Conservation (phyloP, 2,329 filamentous ascomycete genomes). For the Xylaria sp. region DNA sequence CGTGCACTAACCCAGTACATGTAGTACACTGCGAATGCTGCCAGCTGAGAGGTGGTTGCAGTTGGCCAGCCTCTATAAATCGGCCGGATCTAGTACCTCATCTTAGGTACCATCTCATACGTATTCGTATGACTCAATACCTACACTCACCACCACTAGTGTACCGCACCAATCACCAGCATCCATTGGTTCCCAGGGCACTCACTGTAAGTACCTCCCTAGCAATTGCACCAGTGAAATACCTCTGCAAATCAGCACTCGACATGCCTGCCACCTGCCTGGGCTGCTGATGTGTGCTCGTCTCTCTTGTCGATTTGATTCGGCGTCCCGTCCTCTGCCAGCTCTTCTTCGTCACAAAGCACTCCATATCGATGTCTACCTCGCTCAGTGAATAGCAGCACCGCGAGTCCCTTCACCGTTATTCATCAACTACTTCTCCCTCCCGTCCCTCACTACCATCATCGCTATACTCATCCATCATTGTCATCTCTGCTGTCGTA, state of each 20-base stretch:
- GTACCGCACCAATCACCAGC: neutral
- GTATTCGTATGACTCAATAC: too few relatives aligned
- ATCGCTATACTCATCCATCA: constrained; percentile 16
- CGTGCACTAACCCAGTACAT: neutral
- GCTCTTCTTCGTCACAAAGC: constrained; percentile 19
- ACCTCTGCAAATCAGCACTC: neutral
- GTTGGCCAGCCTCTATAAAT: too few relatives aligned
- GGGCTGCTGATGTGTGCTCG: constrained; percentile 10
- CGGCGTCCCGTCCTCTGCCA: constrained; percentile 2
- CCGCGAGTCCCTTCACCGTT: constrained; percentile 26
- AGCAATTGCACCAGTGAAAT: neutral
- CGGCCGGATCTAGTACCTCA: too few relatives aligned
- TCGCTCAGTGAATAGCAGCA: constrained; percentile 23
- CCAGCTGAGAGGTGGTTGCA: too few relatives aligned
- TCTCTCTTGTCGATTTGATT: constrained; percentile 12
- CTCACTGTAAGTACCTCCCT: neutral
- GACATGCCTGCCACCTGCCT: constrained; percentile 17
- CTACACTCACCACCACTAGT: neutral
- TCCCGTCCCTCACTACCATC: constrained; percentile 28
- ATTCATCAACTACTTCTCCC: constrained; percentile 25
- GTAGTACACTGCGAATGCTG: too few relatives aligned
- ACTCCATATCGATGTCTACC: constrained; percentile 30
- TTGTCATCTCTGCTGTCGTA: constrained; percentile 11
- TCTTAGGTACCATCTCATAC: too few relatives aligned
- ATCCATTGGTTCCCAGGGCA: too few relatives aligned